These are phyloP conservation scores for Cyclospora cayetanensis DNA, from an alignment of 169 alveolate genomes.

Conservation along the genomic window DNA sequence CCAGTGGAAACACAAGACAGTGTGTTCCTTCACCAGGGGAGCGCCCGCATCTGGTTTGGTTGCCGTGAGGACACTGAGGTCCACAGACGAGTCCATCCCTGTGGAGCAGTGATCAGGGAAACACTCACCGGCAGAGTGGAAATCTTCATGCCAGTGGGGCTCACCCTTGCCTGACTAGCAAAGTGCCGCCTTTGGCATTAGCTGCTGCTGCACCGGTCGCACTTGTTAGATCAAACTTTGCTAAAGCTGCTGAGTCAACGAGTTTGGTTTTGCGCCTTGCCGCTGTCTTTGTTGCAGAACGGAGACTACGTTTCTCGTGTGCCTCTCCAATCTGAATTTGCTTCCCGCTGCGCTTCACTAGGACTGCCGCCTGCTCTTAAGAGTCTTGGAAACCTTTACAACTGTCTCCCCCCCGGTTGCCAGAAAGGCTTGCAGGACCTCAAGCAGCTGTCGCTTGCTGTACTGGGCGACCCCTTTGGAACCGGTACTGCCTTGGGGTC, in stretches of 20 bases:
- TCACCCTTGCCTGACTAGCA: neutral
- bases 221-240: neutral
- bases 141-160: neutral
- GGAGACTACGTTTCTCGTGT: constrained; percentile 17
- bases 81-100: neutral
- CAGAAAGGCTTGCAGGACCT: neutral
- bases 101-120: neutral
- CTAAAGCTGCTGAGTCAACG: neutral
- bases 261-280: too few relatives aligned
- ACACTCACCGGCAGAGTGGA: neutral
- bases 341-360: neutral
- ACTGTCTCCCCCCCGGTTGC: neutral
- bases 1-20: neutral
- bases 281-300: neutral
- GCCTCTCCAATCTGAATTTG: constrained; percentile 18
- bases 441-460: neutral
- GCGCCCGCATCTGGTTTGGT: constrained; percentile 12
- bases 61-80: neutral
- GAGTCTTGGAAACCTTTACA: neutral
- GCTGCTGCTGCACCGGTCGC: neutral
- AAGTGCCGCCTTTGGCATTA: neutral
- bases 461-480: neutral
- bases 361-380: neutral
- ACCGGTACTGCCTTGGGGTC: neutral
- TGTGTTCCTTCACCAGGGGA: neutral